Evolutionary conservation across 192 early-diverging fungal genomes (phyloP), one percentile per base, ranked within the genome.

Genomic region (Coemansia sp.): DNA sequence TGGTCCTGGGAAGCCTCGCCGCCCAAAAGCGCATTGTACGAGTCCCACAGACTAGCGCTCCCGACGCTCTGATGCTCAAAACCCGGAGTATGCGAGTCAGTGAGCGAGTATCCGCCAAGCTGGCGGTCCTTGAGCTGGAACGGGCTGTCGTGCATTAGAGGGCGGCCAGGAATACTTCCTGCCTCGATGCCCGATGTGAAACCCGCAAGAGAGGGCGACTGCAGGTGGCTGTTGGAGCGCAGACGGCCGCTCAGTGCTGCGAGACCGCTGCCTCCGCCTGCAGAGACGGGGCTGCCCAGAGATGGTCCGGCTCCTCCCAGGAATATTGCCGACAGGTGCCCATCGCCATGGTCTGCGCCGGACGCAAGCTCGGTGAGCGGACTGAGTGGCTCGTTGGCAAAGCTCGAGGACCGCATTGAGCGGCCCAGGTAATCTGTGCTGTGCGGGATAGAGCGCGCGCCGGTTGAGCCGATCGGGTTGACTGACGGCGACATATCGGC

Each of bases 351-450:
- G 5, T 59, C 57, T 24, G 29, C 22, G 17, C 17, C 42, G 38
- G 29, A 17, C n/a, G 50, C 46, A 46, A 61, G 44, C 32, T 51
- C 35, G 9, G 47, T 48, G 25, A 61, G 43, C 20, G 71, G 71
- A 33, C 64, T 67, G 15, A 46, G 52, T 20, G 59, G 55, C 51
- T 74, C 71, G 38, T 65, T 60, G 8, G 43, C 43, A 6, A 66
- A 38, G 42, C 59, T 66, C 1, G 59, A 63, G 2, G 71, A 58
- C 37, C 60, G 71, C 26, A 74, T 33, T 15, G 71, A 57, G 27
- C 71, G 64, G 2, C 71, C 55, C 39, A 74, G 50, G 27, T 67
- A n/a, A 6, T 74, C 71, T 26, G 11, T 47, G 33, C 46, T 46
- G 18, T 51, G 59, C 11, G 71, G 64, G 9, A 59, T 56, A 5